Evolutionary conservation across 78 protist species (phyloP).

Genomic region (Dictyostelium intermedium): DNA sequence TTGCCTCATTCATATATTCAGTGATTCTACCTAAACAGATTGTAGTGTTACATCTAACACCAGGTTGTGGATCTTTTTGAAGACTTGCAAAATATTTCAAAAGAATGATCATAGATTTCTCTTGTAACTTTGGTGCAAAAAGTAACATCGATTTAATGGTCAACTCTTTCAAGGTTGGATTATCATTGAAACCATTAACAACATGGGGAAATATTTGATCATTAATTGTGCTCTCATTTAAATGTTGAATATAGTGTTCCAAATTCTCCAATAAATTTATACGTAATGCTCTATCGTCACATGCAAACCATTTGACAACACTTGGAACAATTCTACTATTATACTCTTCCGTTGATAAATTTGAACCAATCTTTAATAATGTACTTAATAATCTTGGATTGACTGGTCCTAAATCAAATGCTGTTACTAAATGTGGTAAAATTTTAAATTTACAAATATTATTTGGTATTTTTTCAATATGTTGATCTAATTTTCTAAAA

Average conservation of each 20-base stretch:
- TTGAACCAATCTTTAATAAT: constrained; percentile 81
- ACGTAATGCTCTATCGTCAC: constrained; percentile 86
- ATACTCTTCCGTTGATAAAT: constrained; percentile 80
- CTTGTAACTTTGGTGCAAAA: constrained; percentile 82
- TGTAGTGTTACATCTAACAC: constrained; percentile 90
- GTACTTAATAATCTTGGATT: constrained; percentile 65
- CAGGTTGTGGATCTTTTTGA: constrained; percentile 87
- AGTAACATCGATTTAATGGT: constrained; percentile 81
- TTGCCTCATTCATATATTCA: constrained; percentile 22
- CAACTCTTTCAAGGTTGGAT: constrained; percentile 78
- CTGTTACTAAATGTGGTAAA: constrained; percentile 84
- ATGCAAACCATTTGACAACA: constrained; percentile 84
- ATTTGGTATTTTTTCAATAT: constrained; percentile 76
- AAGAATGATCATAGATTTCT: constrained; percentile 64
- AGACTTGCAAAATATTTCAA: constrained; percentile 82
- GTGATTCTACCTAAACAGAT: constrained; percentile 87
- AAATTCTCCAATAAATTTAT: constrained; percentile 84
- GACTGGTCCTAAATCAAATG: constrained; percentile 82
- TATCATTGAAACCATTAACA: constrained; percentile 70
- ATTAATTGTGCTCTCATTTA: constrained; percentile 43
- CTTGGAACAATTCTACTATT: constrained; percentile 42
- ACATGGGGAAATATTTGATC: constrained; percentile 85
- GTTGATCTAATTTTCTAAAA: constrained; percentile 67
- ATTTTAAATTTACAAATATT: constrained; percentile 81
- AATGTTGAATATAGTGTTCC: constrained; percentile 69